Base-by-base conservation (phyloP, 495 filamentous ascomycete species). In the Aspergillus heteromorphus region DNA sequence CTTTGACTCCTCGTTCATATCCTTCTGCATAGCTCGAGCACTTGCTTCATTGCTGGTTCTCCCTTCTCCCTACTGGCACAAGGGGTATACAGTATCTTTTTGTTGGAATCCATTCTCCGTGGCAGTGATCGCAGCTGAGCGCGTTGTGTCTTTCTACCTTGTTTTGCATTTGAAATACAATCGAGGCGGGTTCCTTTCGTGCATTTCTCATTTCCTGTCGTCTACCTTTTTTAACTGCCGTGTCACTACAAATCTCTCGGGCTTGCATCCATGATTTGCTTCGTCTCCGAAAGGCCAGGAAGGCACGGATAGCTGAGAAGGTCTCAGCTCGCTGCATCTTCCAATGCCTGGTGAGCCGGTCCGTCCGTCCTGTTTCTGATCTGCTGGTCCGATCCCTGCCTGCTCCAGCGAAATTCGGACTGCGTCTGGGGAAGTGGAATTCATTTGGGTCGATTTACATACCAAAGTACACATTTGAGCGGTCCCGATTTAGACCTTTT, bases 401-500 rank as follows among this genome's bases (percentile, higher is more conserved):
- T 40, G 47, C 36, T 27, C 31, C 21, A 31, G 19, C 20, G 45
- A 45, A 53, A 17, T 20, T 31, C 43, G 45, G 11, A n/a, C 36
- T 40, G 17, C 9, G 11, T 51, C 40, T 13, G 17, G 38, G 47
- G 45, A 48, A 38, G 9, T 27, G 20, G 43, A 45, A 20, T 40
- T 20, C 56, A 47, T 47, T 30, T 43, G 49, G 31, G 43, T 45
- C 19, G 45, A 43, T 57, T 61, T 61, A 57, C 55, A 48, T 31
- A 60, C 60, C 62, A 57, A 67, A 60, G 54, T 54, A 55, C 62
- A 65, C 63, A 65, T 54, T 64, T 65, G 54, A 56, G 61, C 61
- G 57, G 57, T 49, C 25, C 31, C 20, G 29, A 51, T 53, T 38
- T 54, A 51, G 48, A 58, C 23, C 40, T 55, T 53, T 47, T 47